Conservation (phyloP, 305 asterid species). For the Petunia hybrid region DNA sequence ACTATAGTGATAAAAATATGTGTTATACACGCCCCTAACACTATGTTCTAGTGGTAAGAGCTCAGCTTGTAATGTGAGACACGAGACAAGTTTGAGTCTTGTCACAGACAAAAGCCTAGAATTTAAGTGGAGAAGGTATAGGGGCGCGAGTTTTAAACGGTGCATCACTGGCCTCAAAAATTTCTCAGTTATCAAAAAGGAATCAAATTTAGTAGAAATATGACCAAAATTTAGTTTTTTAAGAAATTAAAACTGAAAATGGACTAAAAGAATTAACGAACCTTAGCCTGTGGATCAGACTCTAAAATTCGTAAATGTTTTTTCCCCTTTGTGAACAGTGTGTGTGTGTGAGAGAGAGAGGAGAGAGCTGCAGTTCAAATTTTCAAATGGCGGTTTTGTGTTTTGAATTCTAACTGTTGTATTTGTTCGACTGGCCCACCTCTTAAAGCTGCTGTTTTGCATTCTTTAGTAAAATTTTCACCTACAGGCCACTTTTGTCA, state of each 20-base stretch:
- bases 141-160: too few species aligned
- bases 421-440: constrained; percentile 16
- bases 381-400: constrained; percentile 25
- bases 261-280: not conserved
- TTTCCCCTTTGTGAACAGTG: not conserved
- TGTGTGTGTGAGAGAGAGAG: not conserved
- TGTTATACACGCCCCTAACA: not conserved
- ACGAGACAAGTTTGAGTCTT: too few species aligned
- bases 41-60: too few species aligned
- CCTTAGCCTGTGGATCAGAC: not conserved
- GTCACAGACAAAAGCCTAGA: too few species aligned
- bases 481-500: too few species aligned
- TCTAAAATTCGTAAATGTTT: not conserved
- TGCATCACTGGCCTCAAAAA: too few species aligned
- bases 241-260: not conserved
- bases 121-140: too few species aligned
- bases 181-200: too few species aligned
- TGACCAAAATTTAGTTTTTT: not conserved
- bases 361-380: constrained; percentile 32
- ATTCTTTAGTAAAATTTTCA: too few species aligned
- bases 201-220: not conserved
- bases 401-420: not conserved
- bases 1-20: not conserved
- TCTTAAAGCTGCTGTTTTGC: not conserved
- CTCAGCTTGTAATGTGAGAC: too few species aligned